phyloP scores from a whole-genome alignment of 2,329 filamentous ascomycete species.

The Incumbomyces delicatus region DNA sequence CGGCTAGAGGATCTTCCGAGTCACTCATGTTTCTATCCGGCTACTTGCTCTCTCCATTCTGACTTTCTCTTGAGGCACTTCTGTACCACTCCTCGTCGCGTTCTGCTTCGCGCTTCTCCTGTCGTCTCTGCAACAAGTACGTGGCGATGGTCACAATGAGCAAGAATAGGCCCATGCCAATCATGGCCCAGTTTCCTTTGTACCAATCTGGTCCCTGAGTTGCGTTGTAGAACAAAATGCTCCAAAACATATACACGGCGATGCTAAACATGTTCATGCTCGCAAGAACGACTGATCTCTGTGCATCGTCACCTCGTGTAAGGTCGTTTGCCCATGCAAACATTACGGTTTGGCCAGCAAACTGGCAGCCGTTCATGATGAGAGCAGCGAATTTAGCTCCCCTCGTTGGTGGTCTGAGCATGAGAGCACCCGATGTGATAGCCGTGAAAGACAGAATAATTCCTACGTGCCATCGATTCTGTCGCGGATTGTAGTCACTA shows the following conservation, averaged over 20 bases:
- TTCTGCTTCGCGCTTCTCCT: conserved; percentile 1
- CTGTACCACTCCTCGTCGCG: not conserved
- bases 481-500: conserved; percentile 10
- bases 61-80: not conserved
- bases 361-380: conserved; percentile 16
- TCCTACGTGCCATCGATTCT: conserved; percentile 15
- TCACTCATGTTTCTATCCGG: too few species aligned
- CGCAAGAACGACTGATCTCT: conserved; percentile 13
- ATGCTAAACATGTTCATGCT: conserved; percentile 17
- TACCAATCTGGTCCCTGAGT: conserved; percentile 12
- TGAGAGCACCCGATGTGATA: conserved; percentile 13
- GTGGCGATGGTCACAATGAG: conserved; percentile 3
- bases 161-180: conserved; percentile 8
- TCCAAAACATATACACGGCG: conserved; percentile 17
- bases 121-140: conserved; percentile 2
- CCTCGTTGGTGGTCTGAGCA: conserved; percentile 8
- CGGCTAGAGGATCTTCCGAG: too few species aligned
- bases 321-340: conserved; percentile 18
- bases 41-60: not conserved
- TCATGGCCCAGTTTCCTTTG: conserved; percentile 11
- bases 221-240: conserved; percentile 17
- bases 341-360: conserved; percentile 15
- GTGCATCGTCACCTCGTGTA: conserved; percentile 13
- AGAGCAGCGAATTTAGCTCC: conserved; percentile 11
- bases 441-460: conserved; percentile 14